Evolutionary conservation across 2,329 filamentous ascomycete genomes (phyloP).

Genomic region (Pseudogymnoascus sp.): DNA sequence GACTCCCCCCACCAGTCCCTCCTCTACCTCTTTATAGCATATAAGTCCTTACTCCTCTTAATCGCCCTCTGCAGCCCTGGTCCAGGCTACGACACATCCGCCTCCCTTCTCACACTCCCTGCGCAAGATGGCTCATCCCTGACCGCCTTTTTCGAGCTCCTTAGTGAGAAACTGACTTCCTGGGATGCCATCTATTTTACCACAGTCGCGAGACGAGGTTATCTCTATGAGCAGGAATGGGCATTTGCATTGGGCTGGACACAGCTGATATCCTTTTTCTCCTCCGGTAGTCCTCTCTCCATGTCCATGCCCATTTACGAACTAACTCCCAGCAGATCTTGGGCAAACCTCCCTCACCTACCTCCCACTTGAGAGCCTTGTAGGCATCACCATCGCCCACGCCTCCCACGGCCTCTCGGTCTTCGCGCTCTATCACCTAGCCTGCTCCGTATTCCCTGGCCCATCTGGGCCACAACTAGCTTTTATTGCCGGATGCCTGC

Average conservation of each 20-base stretch:
- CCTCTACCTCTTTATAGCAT: conserved; percentile 27
- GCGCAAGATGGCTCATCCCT: neutral
- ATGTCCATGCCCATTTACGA: neutral
- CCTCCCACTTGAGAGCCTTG: conserved; percentile 36
- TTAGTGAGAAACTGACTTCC: conserved; percentile 47
- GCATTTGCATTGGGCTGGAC: conserved; percentile 59
- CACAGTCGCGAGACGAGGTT: conserved; percentile 51
- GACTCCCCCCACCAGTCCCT: conserved; percentile 4
- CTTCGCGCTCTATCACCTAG: conserved; percentile 60
- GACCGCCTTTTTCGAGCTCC: conserved; percentile 13
- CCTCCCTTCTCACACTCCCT: conserved; percentile 39
- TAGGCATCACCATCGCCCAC: conserved; percentile 62
- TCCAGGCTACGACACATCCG: conserved; percentile 70
- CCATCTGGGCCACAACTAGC: conserved; percentile 39
- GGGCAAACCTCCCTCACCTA: neutral
- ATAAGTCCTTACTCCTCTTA: conserved; percentile 60
- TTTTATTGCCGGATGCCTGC: conserved; percentile 61
- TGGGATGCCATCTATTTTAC: conserved; percentile 80
- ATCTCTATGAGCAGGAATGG: conserved; percentile 76
- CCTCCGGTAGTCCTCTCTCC: conserved; percentile 17
- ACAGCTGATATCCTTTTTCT: conserved; percentile 29
- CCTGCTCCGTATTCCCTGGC: conserved; percentile 44
- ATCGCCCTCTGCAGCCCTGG: conserved; percentile 50
- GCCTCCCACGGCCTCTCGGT: conserved; percentile 69
- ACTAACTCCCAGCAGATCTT: neutral